Evolutionary conservation across 2,329 filamentous ascomycete species (phyloP).

Genomic region (Ophiosphaerella korrae): DNA sequence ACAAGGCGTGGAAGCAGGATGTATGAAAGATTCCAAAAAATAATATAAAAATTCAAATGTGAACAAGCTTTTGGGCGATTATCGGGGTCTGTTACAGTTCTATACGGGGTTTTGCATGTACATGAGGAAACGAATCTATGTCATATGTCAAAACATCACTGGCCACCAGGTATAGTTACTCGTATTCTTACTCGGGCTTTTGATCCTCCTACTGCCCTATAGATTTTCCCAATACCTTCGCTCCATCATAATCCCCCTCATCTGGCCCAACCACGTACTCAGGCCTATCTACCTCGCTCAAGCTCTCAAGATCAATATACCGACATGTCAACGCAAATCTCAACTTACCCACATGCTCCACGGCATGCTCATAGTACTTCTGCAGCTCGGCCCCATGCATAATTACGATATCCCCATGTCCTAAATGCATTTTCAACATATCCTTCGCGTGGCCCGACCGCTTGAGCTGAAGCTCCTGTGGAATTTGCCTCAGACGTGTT

Average conservation of each 20-base stretch:
- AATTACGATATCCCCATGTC: conserved; percentile 68
- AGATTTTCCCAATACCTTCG: not conserved
- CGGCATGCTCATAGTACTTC: conserved; percentile 63
- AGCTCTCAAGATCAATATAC: conserved; percentile 54
- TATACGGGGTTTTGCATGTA: too few relatives aligned
- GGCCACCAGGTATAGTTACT: too few relatives aligned
- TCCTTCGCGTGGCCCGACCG: conserved; percentile 37
- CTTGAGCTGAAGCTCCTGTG: conserved; percentile 45
- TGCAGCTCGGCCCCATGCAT: conserved; percentile 68
- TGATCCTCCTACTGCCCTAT: too few relatives aligned
- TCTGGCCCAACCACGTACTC: conserved; percentile 46
- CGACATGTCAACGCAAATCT: conserved; percentile 64
- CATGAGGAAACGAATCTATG: too few relatives aligned
- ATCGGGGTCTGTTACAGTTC: too few relatives aligned
- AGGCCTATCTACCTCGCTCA: conserved; percentile 48
- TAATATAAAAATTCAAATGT: too few relatives aligned
- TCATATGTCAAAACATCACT: too few relatives aligned
- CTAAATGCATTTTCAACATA: conserved; percentile 55
- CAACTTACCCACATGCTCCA: conserved; percentile 57
- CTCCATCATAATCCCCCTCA: conserved; percentile 45
- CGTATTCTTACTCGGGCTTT: too few relatives aligned
- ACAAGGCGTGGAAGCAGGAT: conserved; percentile 70
- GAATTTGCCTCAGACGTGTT: conserved; percentile 37
- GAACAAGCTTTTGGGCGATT: too few relatives aligned
- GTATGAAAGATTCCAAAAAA: conserved; percentile 7